Evolutionary conservation across 176 grass and related monocot species (phyloP).

Genomic region (Thalia dealbata): DNA sequence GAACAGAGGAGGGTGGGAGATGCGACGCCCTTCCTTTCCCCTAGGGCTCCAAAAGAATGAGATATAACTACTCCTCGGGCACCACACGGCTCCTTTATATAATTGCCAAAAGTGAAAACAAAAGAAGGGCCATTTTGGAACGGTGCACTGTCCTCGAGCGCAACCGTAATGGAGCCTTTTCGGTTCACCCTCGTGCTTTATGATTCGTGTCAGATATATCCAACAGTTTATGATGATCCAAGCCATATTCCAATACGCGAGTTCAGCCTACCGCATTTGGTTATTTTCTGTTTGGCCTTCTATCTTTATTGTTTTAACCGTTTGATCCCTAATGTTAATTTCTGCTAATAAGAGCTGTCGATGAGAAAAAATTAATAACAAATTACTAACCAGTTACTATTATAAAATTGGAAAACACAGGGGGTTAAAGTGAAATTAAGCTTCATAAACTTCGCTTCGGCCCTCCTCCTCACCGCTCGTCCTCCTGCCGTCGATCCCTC

Average conservation of each 20-base stretch:
- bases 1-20: background rate
- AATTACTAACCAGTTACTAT: slow-evolving; percentile 20
- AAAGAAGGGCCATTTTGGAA: background rate
- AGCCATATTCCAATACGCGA: background rate
- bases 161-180: background rate
- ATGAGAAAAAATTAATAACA: background rate
- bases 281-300: background rate
- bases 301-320: too few species aligned
- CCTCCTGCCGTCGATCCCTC: slow-evolving; percentile 43
- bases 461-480: slow-evolving; percentile 33
- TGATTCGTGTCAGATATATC: background rate
- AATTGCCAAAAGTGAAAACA: background rate
- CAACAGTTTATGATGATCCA: background rate
- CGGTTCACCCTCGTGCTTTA: background rate
- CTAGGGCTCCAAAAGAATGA: background rate
- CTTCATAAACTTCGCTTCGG: slow-evolving; percentile 6
- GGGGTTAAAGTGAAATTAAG: background rate
- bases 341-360: too few species aligned
- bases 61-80: background rate
- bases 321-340: too few species aligned
- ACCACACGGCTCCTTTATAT: background rate
- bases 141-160: background rate
- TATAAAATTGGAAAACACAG: background rate
- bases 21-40: background rate
- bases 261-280: background rate